Evolutionary conservation across 1,284 basidiomycete genomes (phyloP), one percentile per base, ranked within the genome.

Genomic region (Ceratobasidium sp.): DNA sequence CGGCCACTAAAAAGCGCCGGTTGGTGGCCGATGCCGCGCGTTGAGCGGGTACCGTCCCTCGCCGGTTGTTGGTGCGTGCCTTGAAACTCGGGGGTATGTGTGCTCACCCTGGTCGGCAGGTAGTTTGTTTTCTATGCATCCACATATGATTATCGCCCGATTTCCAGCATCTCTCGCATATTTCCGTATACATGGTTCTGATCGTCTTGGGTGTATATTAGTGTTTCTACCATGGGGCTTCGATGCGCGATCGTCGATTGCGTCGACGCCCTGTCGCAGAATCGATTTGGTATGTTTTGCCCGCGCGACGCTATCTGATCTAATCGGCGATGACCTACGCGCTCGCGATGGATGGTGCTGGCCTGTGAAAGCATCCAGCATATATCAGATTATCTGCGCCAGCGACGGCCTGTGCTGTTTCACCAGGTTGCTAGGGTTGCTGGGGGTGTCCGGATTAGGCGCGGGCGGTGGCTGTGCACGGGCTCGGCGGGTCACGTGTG

Each of bases 1-100:
- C 34, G 31, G 27, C 65, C 29, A 68, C 39, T 34, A 68, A 68
- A 68, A 68, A 56, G 43, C 65, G 65, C 34, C 48, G 65, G 34
- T 27, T 68, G 37, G 34, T 61, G 5, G 58, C 51, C 51, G 22
- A 53, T 53, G 51, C 22, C 51, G 51, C 51, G 29, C 51, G 24
- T 27, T 53, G 19, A 53, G 22, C 51, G 51, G 51, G 24, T 53
- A 19, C 48, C 58, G 29, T 39, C 39, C 31, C 22, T 4, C 58
- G 6, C n/a, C 22, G n/a, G 5, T 27, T 53, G 22, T 53, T 53
- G 22, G 51, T 53, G 51, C 4, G 51, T 53, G 24, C 51, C 51
- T 19, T 53, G 51, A 29, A 29, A 24, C 8, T 53, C 8, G 11
- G 8, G 51, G 51, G 5, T 24, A 27, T 27, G 51, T 19, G 29